A percentile compares a stretch with the other conserved stretches of the same genome.
phyloP scores from a whole-genome alignment of 768 basidiomycete species.

The Auriscalpium orientale region DNA sequence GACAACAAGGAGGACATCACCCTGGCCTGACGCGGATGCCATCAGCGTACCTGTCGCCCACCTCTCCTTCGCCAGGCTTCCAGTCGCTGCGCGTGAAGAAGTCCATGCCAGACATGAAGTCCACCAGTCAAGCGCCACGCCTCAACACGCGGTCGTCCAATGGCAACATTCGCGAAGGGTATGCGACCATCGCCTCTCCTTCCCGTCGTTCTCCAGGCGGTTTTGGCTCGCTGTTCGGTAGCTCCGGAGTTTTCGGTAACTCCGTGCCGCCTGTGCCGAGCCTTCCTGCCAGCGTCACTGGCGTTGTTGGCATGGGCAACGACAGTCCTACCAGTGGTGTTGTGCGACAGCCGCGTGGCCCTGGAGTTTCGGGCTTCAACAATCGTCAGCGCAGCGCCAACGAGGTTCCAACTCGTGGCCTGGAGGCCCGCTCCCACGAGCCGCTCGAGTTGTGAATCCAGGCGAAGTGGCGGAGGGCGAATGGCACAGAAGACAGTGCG shows the following conservation, averaged over 20 bases:
- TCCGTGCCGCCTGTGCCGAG: slow-evolving; percentile 73
- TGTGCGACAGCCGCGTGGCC: slow-evolving; percentile 80
- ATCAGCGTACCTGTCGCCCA: slow-evolving; percentile 67
- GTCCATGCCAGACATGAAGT: slow-evolving; percentile 98
- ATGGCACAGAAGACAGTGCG: neutral
- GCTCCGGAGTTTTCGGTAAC: slow-evolving; percentile 28
- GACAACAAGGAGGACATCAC: slow-evolving; percentile 38
- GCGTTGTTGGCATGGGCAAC: slow-evolving; percentile 32
- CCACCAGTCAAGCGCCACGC: slow-evolving; percentile 72
- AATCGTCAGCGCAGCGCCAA: slow-evolving; percentile 37
- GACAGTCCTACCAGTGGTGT: slow-evolving; percentile 43
- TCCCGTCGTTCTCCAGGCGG: slow-evolving; percentile 68
- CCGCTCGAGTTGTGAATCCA: slow-evolving; percentile 47
- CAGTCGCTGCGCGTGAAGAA: slow-evolving; percentile 82
- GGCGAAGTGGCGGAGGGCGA: neutral
- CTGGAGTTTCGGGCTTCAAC: slow-evolving; percentile 69
- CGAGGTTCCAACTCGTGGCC: slow-evolving; percentile 51
- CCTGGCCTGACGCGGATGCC: slow-evolving; percentile 69
- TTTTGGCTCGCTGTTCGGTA: slow-evolving; percentile 65
- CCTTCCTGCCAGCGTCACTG: slow-evolving; percentile 53
- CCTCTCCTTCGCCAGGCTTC: slow-evolving; percentile 34
- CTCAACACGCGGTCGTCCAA: slow-evolving; percentile 77
- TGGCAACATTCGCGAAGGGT: slow-evolving; percentile 81
- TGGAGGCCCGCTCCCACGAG: slow-evolving; percentile 82
- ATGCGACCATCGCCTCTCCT: slow-evolving; percentile 80